Percentiles rank a stretch among this genome's conserved stretches.
Evolutionary conservation across 768 basidiomycete species (phyloP).

Genomic region (Tylopilus sp.): DNA sequence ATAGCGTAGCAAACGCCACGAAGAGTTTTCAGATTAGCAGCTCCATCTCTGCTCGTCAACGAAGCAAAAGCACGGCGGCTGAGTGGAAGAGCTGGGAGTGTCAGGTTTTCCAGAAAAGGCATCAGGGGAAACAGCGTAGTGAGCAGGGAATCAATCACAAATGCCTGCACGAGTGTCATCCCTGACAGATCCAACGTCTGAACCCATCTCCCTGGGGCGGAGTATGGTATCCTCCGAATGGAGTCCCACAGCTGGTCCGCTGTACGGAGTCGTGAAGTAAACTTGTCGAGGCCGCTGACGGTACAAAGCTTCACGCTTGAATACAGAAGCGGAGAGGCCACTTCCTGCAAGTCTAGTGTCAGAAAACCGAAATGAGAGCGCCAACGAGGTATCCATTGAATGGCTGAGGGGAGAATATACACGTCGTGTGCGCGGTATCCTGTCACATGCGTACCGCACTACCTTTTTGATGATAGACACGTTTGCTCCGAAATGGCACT

Average conservation of each 20-base stretch:
- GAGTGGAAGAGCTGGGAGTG: slow-evolving; percentile 52
- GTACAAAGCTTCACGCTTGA: slow-evolving; percentile 45
- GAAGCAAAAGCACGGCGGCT: slow-evolving; percentile 57
- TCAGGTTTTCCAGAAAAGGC: slow-evolving; percentile 57
- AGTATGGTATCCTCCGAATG: slow-evolving; percentile 81
- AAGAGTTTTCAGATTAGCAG: slow-evolving; percentile 45
- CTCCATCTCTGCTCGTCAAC: slow-evolving; percentile 50
- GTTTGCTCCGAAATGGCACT: slow-evolving; percentile 12
- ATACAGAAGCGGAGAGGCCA: slow-evolving; percentile 66
- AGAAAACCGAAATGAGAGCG: slow-evolving; percentile 7
- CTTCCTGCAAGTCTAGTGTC: slow-evolving; percentile 42
- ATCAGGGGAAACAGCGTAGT: slow-evolving; percentile 61
- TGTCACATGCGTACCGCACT: not conserved
- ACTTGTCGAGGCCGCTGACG: slow-evolving; percentile 47
- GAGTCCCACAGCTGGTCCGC: slow-evolving; percentile 87
- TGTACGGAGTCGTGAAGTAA: slow-evolving; percentile 51
- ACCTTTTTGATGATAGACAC: not conserved
- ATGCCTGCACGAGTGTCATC: slow-evolving; percentile 44
- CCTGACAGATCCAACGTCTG: slow-evolving; percentile 68
- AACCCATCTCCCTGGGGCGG: slow-evolving; percentile 86
- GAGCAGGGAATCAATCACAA: slow-evolving; percentile 60
- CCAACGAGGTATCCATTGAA: not conserved
- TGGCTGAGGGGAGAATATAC: not conserved
- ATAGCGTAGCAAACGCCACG: slow-evolving; percentile 53
- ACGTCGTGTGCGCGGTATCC: not conserved